phyloP scores from a whole-genome alignment of 2,329 filamentous ascomycete genomes.

The Cladosporium cucumerinum region DNA sequence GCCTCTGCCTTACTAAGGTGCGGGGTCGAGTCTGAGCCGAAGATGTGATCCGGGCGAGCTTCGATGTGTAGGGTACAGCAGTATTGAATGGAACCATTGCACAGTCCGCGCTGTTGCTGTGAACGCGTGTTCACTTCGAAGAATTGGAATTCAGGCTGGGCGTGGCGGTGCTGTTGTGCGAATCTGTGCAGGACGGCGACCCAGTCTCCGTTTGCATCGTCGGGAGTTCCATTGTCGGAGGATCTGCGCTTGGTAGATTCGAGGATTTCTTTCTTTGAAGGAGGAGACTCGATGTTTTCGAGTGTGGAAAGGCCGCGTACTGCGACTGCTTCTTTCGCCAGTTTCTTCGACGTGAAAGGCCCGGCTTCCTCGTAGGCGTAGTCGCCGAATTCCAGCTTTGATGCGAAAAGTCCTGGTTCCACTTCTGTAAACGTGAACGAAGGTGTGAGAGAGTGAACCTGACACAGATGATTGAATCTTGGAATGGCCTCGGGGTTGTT shows the following conservation, averaged over 20 bases:
- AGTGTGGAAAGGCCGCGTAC: constrained; percentile 33
- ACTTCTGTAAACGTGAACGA: constrained; percentile 14
- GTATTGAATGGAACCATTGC: constrained; percentile 14
- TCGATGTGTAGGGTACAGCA: constrained; percentile 22
- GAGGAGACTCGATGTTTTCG: constrained; percentile 29
- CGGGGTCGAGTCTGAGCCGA: constrained; percentile 35
- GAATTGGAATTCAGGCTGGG: constrained; percentile 38
- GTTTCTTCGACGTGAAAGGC: constrained; percentile 39
- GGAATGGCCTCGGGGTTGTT: constrained; percentile 14
- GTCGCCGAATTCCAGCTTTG: constrained; percentile 26
- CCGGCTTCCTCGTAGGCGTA: constrained; percentile 25
- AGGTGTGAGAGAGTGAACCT: constrained; percentile 26
- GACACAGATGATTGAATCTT: constrained; percentile 20
- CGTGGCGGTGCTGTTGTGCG: constrained; percentile 17
- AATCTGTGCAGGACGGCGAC: constrained; percentile 39
- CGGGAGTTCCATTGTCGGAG: constrained; percentile 15
- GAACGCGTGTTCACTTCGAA: constrained; percentile 34
- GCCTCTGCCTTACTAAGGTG: constrained; percentile 43
- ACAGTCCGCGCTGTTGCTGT: constrained; percentile 33
- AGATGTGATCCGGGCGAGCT: constrained; percentile 28
- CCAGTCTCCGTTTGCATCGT: constrained; percentile 31
- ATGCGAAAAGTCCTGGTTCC: constrained; percentile 2
- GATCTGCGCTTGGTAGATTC: constrained; percentile 20
- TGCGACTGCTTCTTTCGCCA: constrained; percentile 42
- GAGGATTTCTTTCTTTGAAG: constrained; percentile 20